Evolutionary conservation across 176 grass and related monocot species (phyloP).

Genomic region (Oryza australiensis): DNA sequence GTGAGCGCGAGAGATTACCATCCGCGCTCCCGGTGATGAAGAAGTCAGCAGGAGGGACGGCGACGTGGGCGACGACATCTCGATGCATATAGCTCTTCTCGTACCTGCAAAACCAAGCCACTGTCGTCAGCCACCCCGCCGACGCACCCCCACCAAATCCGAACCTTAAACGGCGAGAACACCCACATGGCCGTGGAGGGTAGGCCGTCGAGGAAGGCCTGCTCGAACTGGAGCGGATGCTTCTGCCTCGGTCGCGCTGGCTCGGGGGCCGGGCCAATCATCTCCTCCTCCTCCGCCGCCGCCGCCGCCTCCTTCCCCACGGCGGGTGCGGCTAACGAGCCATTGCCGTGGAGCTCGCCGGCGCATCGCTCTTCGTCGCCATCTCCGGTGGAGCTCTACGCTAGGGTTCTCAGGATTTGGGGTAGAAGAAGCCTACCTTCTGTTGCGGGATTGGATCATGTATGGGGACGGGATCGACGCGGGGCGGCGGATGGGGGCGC

Average conservation of each 20-base stretch:
- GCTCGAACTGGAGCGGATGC: conserved; percentile 95
- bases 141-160: conserved; percentile 28
- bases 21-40: conserved; percentile 97
- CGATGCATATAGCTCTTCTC: conserved; percentile 99
- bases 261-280: conserved; percentile 71
- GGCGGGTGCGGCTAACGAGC: not conserved
- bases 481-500: too few relatives aligned
- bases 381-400: conserved; percentile 7
- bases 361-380: conserved; percentile 38
- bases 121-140: not conserved
- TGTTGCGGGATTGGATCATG: too few relatives aligned
- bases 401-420: conserved; percentile 54
- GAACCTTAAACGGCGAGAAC: not conserved
- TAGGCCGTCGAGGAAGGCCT: conserved; percentile 86
- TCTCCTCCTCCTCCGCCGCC: conserved; percentile 43
- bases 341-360: conserved; percentile 37
- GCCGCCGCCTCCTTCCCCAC: conserved; percentile 27
- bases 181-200: conserved; percentile 82
- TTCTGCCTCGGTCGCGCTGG: conserved; percentile 57
- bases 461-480: too few relatives aligned
- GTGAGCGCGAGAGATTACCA: conserved; percentile 39
- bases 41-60: conserved; percentile 73
- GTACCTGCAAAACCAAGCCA: conserved; percentile 58
- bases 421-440: too few relatives aligned
- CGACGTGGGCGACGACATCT: conserved; percentile 91